Base-by-base conservation (phyloP, 176 grass and related monocot genomes). In the Chrysopogon serrulatus region DNA sequence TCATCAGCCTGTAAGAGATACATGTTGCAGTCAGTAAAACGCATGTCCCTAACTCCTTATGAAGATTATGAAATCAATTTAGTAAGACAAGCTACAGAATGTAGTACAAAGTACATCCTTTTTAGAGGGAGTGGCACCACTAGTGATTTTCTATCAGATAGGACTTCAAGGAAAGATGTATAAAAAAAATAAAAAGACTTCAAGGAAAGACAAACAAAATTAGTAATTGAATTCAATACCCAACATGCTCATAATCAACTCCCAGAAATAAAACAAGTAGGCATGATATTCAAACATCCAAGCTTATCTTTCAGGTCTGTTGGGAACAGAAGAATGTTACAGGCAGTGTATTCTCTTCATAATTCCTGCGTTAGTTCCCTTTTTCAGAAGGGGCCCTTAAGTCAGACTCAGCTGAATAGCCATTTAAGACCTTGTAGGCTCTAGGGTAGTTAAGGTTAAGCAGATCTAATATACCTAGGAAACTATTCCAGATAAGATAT, bases 1-100 rank as follows among this genome's bases (percentile, higher is more conserved):
- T 90, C 87, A 88, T 91, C 79, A 40, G 83, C 86, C 95, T 97
- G 83, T 85, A 87, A 69, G 8, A 61, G 80, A 79, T 24, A 64
- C 13, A 76, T 33, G 61, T 41, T 44, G 66, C 15, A 54, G 21
- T 83, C 12, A 88, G 74, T 47, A 74, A 74, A 42, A 71, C 60
- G 9, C 32, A 68, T 8, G 14, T 36, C 35, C 73, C 66, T 59
- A 26, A 59, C 54, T 26, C 54, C 54, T 59, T 59, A 9, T 14
- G 5, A 80, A 63, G 24, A 40, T n/a, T 40, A 68, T 53, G 40
- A 5, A 39, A 67, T 59, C 36, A 67, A 14, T 11, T 41, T 34
- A 54, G 35, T 35, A 45, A 88, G 57, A 49, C 39, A 74, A 61
- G 8, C 43, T 72, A 40, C 31, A 4, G 53, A 41, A 63, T 30